These are phyloP conservation scores for Somion occarium DNA, from an alignment of 1,284 basidiomycete species.

Conservation along the genomic window DNA sequence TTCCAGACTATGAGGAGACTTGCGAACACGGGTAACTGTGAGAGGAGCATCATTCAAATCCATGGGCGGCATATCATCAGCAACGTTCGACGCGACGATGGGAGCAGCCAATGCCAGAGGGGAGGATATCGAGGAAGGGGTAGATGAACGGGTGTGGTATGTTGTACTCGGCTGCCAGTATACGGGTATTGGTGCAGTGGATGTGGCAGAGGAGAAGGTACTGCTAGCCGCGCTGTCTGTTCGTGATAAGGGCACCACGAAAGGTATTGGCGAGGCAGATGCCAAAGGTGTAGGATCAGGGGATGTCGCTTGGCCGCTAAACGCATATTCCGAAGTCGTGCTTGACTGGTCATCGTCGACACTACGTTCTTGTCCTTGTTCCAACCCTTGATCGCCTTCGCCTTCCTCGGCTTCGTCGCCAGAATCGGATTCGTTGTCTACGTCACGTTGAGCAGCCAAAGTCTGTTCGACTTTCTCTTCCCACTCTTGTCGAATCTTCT, in stretches of 20 bases:
- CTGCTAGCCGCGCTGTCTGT: conserved; percentile 24
- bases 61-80: conserved; percentile 57
- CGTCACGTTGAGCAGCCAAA: conserved; percentile 57
- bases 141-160: conserved; percentile 73
- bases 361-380: conserved; percentile 13
- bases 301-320: conserved; percentile 38
- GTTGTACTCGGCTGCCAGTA: conserved; percentile 40
- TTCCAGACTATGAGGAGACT: conserved; percentile 63
- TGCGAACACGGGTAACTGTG: conserved; percentile 38
- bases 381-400: conserved; percentile 24
- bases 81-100: conserved; percentile 63
- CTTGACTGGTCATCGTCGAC: conserved; percentile 51
- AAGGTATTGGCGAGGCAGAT: conserved; percentile 52
- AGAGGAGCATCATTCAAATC: conserved; percentile 48
- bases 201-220: conserved; percentile 21
- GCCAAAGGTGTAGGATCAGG: conserved; percentile 67
- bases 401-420: conserved; percentile 34
- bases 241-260: conserved; percentile 22
- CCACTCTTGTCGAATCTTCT: conserved; percentile 98
- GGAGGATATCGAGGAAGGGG: conserved; percentile 79
- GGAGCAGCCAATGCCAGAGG: conserved; percentile 77
- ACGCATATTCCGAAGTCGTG: conserved; percentile 63
- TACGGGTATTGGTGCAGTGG: conserved; percentile 17
- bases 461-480: conserved; percentile 79
- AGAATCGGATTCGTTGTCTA: conserved; percentile 38